Evolutionary conservation across 1,139 yeast species (phyloP).

Genomic region (Debaryomycetaceae sp.): DNA sequence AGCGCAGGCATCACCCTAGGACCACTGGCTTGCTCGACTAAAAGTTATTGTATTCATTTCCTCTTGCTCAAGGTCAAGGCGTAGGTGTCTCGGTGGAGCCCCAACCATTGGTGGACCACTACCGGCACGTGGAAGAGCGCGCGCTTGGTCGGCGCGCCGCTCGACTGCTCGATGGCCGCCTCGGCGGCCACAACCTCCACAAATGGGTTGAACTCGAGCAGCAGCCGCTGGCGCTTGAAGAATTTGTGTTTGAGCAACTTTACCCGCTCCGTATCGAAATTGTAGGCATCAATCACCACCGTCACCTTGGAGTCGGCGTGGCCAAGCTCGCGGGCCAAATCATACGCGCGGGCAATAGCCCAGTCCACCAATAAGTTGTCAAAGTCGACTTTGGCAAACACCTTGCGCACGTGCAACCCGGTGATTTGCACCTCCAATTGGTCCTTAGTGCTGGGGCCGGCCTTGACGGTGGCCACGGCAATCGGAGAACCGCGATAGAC

Average conservation of each 20-base stretch:
- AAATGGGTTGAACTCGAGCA: constrained; percentile 29
- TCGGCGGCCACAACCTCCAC: constrained; percentile 7
- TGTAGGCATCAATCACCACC: constrained; percentile 40
- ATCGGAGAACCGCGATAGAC: constrained; percentile 65
- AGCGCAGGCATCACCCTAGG: constrained; percentile 28
- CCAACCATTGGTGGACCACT: constrained; percentile 26
- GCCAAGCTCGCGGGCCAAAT: constrained; percentile 23
- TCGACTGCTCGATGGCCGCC: constrained; percentile 1
- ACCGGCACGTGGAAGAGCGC: constrained; percentile 2
- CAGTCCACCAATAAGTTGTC: constrained; percentile 58
- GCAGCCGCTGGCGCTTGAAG: constrained; percentile 20
- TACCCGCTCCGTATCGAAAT: constrained; percentile 44
- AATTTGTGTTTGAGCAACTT: constrained; percentile 24
- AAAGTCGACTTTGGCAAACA: constrained; percentile 59
- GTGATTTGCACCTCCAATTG: constrained; percentile 46
- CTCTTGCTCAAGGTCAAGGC: constrained; percentile 26
- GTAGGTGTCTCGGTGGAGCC: constrained; percentile 46
- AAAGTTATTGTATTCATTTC: constrained; percentile 1
- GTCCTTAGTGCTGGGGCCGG: constrained; percentile 31
- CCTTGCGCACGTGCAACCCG: constrained; percentile 61
- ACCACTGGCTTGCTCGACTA: constrained; percentile 41
- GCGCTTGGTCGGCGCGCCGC: neutral
- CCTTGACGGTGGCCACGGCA: constrained; percentile 48
- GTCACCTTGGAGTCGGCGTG: constrained; percentile 29
- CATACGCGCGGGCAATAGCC: constrained; percentile 49